These are phyloP conservation scores for Phytopythium kandeliae DNA, from an alignment of 352 stramenopile genomes.

Conservation along the genomic window DNA sequence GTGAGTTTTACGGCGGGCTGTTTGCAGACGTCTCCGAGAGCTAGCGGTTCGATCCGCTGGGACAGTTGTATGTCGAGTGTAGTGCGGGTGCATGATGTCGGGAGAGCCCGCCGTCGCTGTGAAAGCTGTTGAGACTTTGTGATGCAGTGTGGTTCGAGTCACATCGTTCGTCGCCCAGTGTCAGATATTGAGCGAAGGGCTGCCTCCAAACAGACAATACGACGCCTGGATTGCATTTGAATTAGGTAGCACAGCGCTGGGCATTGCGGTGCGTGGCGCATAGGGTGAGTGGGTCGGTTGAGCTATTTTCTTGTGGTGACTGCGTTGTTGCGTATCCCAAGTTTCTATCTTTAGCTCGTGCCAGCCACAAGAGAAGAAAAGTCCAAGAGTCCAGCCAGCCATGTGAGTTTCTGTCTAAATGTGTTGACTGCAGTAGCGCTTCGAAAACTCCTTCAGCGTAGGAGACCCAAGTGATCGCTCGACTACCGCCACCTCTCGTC, in stretches of 20 bases:
- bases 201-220: neutral
- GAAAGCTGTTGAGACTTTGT: neutral
- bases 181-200: neutral
- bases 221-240: neutral
- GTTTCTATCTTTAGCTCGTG: neutral
- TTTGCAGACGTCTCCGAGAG: constrained; percentile 53
- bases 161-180: neutral
- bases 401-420: constrained; percentile 1
- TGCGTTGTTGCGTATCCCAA: neutral
- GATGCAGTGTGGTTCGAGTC: neutral
- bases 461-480: neutral
- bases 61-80: neutral
- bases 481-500: neutral
- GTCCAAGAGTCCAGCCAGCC: too few species aligned
- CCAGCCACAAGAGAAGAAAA: too few species aligned
- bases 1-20: constrained; percentile 81
- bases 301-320: neutral
- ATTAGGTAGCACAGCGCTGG: too few species aligned
- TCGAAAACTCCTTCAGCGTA: too few species aligned
- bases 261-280: too few species aligned
- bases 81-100: neutral
- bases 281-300: too few species aligned
- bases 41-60: neutral
- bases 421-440: neutral
- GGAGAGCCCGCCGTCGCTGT: too few species aligned